Base-by-base conservation (phyloP, 202 grass and related monocot species). In the Digitaria exilis region DNA sequence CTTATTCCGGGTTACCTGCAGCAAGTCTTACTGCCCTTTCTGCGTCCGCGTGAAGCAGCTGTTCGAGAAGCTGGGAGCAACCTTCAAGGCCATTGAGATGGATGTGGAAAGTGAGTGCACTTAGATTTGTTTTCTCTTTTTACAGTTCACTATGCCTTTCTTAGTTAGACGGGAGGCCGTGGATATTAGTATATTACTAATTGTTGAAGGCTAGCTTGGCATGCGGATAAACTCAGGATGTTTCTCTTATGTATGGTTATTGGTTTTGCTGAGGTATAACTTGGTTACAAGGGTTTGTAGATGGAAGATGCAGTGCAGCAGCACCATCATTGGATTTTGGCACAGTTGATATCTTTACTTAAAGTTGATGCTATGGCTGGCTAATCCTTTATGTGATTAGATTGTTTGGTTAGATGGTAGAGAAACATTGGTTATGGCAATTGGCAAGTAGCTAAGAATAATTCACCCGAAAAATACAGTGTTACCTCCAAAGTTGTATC, bases 41-140 rank as follows among this genome's bases (percentile, higher is more conserved):
- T 95, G 87, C 21, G 70, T 49, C 31, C 30, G 45, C 13, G 90
- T 92, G 72, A 95, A 92, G 80, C 58, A 92, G 77, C 32, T 95
- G 57, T 75, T 95, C 1, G 50, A 61, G 7, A 80, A 95, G 82
- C 31, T 95, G 2, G 93, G 87, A 31, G 79, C 90, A 70, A 87
- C 31, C 19, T 92, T 80, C 81, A 92, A 91, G 78, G 82, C 82
- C 15, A 73, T 95, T 43, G 93, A 95, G 74, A 2, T 95, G 62
- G 93, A 95, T 71, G 75, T 70, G 35, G 90, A 95, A 88, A 78
- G 93, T 95, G 54, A 88, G 92, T 91, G 48, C 5, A 21, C 9
- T 66, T 63, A 15, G 46, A 26, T 88, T 49, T 30, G 17, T 22
- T 48, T 55, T 35, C 31, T 45, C 1, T 60, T 30, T 60, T 79